Percentiles rank a stretch among this genome's conserved stretches.
phyloP scores from a whole-genome alignment of 176 grass and related monocot genomes.

The Carex scoparia region DNA sequence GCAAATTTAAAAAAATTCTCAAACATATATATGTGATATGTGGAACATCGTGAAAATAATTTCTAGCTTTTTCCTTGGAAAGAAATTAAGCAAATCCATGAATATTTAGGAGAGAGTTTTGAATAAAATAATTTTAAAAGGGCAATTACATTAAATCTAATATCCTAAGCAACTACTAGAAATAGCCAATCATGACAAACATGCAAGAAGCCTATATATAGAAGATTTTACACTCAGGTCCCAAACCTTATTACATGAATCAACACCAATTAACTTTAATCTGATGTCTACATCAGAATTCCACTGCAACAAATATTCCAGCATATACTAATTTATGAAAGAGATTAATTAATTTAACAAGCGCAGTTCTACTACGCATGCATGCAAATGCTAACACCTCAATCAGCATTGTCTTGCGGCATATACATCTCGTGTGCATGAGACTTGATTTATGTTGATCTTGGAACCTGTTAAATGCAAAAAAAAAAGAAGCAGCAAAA shows the following conservation, averaged over 20 bases:
- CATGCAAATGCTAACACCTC: slow-evolving; percentile 34
- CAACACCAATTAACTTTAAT: not conserved
- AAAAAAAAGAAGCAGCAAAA: not conserved
- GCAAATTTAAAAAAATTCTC: not conserved
- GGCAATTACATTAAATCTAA: not conserved
- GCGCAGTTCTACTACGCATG: not conserved
- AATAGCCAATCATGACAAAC: not conserved
- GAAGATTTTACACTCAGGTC: not conserved
- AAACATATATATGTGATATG: not conserved
- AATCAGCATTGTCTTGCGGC: slow-evolving; percentile 8
- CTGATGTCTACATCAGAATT: not conserved
- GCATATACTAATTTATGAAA: not conserved
- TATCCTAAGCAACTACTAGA: not conserved
- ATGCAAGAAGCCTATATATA: not conserved
- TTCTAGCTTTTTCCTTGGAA: not conserved
- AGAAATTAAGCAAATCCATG: not conserved
- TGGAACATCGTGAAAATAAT: not conserved
- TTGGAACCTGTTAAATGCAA: slow-evolving; percentile 26
- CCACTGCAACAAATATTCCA: not conserved
- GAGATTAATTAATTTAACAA: not conserved
- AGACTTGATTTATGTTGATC: slow-evolving; percentile 23
- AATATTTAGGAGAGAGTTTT: not conserved
- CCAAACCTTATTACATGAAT: slow-evolving; percentile 11
- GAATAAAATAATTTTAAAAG: not conserved
- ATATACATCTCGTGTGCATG: not conserved